Evolutionary conservation across 164 flowering plant species (phyloP), one percentile per base, ranked within the genome.

Genomic region (Magnolia changhungtana): DNA sequence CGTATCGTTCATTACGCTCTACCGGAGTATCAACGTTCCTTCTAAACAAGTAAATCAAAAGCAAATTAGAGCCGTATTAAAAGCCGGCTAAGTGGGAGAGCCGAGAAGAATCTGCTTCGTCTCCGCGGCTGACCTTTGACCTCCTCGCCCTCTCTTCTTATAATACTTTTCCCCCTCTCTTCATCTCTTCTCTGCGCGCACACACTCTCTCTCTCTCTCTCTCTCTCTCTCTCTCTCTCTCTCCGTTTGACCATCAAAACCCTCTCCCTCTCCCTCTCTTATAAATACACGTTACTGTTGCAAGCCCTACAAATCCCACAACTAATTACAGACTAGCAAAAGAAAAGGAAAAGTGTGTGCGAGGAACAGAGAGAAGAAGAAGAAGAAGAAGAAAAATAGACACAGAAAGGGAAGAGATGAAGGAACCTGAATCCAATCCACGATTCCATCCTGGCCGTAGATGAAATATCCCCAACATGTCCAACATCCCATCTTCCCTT

Each of bases 401-500:
- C 29, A 65, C 10, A 13, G 29, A 65, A 1, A 65, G 24, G 14
- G 7, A 37, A 65, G 11, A 13, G 24, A 29, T 20, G 68, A 18
- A 2, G 8, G 31, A 27, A 65, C 6, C 13, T 20, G 11, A 10
- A 65, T 20, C 0, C 68, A 23, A 10, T 21, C 68, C 68, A 21
- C 3, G 68, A 24, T 21, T 16, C 1, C 21, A n/a, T 18, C 23
- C 68, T 24, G 13, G 31, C 13, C 5, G 29, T 65, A 8, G 37
- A 20, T 20, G 68, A 65, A 21, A 29, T 65, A n/a, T 65, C 13
- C 29, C 29, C 37, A 24, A 65, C 37, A 87, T 88, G 71, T 68
- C n/a, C 9, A 68, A 31, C 71, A 37, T 85, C 55, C 88, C 88
- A 2, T 80, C 83, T 1, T 83, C 87, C 69, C 86, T 87, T 72